Evolutionary conservation across 192 early-diverging fungal genomes (phyloP).

Genomic region (Thamnidium elegans): DNA sequence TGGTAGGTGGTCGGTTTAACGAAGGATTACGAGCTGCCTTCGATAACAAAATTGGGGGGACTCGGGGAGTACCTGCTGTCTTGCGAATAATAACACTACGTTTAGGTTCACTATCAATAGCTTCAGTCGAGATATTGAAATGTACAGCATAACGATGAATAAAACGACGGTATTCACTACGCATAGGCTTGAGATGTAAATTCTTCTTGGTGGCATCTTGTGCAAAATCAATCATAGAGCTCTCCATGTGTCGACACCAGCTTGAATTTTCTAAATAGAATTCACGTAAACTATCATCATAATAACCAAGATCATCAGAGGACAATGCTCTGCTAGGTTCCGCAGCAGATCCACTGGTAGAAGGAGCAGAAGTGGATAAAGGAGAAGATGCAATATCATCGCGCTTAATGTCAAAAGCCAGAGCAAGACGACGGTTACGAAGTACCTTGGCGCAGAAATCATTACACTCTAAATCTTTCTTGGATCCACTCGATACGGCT

Average conservation of each 20-base stretch:
- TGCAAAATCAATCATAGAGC: slow-evolving; percentile 63
- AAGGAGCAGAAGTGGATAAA: neutral
- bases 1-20: slow-evolving; percentile 15
- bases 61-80: slow-evolving; percentile 30
- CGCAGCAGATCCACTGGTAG: slow-evolving; percentile 23
- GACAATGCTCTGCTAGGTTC: slow-evolving; percentile 4
- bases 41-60: slow-evolving; percentile 41
- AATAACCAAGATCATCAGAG: slow-evolving; percentile 37
- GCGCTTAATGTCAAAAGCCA: slow-evolving; percentile 65
- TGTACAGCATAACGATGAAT: slow-evolving; percentile 69
- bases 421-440: slow-evolving; percentile 77
- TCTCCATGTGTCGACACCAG: slow-evolving; percentile 72
- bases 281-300: slow-evolving; percentile 61
- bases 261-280: slow-evolving; percentile 60
- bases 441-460: slow-evolving; percentile 75
- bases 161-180: slow-evolving; percentile 61
- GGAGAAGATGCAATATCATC: slow-evolving; percentile 29
- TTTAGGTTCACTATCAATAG: slow-evolving; percentile 77
- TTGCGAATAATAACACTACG: slow-evolving; percentile 67
- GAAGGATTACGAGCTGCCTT: slow-evolving; percentile 30
- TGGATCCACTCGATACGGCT: slow-evolving; percentile 38
- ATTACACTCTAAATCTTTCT: slow-evolving; percentile 67
- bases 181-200: slow-evolving; percentile 69
- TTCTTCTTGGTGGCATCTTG: slow-evolving; percentile 48
- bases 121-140: slow-evolving; percentile 69